Evolutionary conservation across 1,284 basidiomycete species (phyloP), one percentile per base, ranked within the genome.

Genomic region (Cryptococcus maquisensis): DNA sequence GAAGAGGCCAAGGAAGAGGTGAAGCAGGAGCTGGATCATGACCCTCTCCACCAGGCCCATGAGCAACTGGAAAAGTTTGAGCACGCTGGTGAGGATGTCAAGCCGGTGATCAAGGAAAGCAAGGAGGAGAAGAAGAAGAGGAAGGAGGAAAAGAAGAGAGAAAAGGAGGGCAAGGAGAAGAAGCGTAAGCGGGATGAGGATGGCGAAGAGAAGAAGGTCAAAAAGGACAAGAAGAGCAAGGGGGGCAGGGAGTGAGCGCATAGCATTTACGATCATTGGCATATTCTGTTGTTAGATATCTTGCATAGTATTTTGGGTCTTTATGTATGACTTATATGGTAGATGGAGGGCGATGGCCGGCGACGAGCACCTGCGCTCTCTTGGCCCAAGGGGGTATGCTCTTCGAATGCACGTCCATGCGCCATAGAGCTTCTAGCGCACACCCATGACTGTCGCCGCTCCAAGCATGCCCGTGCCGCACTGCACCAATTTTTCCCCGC

Each of bases 111-210:
- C 3, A 54, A 42, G 40, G n/a, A 21, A 36, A 12, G 18, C n/a
- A 24, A 39, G 37, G 58, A 54, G 38, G 56, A 37, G 40, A 56
- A 47, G 47, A 56, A 48, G 49, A 32, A 28, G 39, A 36, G 49
- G 41, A 63, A 65, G 52, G 56, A 52, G 44, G 54, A 64, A 52
- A 58, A 60, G 56, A 53, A 49, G 49, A 50, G 57, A 49, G 36
- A 20, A 16, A 49, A 57, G 52, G 52, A 24, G 4, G 51, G 53
- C 39, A 44, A 21, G 32, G 44, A 47, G 21, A 57, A 64, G 54
- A 50, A 54, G 41, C 18, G 47, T 28, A 57, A 56, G 52, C 24
- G 51, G 23, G 45, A n/a, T n/a, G n/a, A 40, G 39, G 32, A 37
- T 12, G 20, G 18, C 9, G 51, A 38, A 24, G 42, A 36, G 36